phyloP scores from a whole-genome alignment of 2,329 filamentous ascomycete genomes.

The Trichoderma cornu-damae region DNA sequence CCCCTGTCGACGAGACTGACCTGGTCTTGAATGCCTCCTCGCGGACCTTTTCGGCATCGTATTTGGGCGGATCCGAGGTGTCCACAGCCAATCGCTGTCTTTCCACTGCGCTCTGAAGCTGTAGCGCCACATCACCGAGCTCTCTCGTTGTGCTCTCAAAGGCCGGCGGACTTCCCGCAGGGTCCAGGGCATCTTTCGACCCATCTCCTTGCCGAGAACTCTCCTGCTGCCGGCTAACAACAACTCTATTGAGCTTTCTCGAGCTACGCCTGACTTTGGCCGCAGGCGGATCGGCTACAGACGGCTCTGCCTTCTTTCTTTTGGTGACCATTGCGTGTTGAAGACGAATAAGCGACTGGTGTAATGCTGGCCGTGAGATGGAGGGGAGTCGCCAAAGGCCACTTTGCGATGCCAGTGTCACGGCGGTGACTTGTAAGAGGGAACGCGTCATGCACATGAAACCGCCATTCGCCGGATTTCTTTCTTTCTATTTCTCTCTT shows the following conservation, averaged over 20 bases:
- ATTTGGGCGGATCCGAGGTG: slow-evolving; percentile 30
- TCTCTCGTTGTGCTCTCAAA: slow-evolving; percentile 40
- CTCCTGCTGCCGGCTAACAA: slow-evolving; percentile 17
- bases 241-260: slow-evolving; percentile 22
- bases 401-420: neutral
- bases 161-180: slow-evolving; percentile 14
- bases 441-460: neutral
- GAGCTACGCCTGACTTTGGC: slow-evolving; percentile 28
- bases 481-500: too few relatives aligned
- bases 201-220: neutral
- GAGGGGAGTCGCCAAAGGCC: neutral
- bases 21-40: neutral
- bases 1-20: neutral
- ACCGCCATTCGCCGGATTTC: neutral
- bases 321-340: slow-evolving; percentile 35
- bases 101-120: slow-evolving; percentile 40
- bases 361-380: neutral
- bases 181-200: neutral
- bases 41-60: slow-evolving; percentile 9
- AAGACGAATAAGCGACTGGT: neutral
- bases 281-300: slow-evolving; percentile 22
- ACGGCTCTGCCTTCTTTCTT: slow-evolving; percentile 32
- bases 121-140: slow-evolving; percentile 47
- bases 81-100: slow-evolving; percentile 45
- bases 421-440: neutral